A percentile compares a stretch with the other conserved stretches of the same genome.
These are phyloP conservation scores for Fraxinus velutina DNA, from an alignment of 305 asterid species.

Conservation along the genomic window DNA sequence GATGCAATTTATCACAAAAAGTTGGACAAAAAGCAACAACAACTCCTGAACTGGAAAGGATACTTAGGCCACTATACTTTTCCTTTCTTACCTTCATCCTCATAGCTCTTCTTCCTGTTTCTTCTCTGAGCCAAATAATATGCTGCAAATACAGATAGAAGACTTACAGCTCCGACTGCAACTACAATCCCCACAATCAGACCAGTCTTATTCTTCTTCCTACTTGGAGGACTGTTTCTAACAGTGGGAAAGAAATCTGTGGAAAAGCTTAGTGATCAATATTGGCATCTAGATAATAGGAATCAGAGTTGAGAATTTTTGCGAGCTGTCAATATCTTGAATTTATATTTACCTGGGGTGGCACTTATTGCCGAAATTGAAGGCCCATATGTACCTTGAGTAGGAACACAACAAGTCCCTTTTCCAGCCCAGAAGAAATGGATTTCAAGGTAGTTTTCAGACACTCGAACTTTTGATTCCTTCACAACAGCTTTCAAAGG, in stretches of 20 bases:
- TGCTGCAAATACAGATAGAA: slow-evolving; percentile 34
- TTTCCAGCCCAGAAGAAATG: slow-evolving; percentile 83
- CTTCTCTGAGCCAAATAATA: slow-evolving; percentile 39
- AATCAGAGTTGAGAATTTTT: neutral
- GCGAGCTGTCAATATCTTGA: slow-evolving; percentile 2
- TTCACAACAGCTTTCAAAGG: slow-evolving; percentile 41
- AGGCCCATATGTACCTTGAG: slow-evolving; percentile 61
- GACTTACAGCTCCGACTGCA: slow-evolving; percentile 38
- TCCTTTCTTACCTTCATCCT: slow-evolving; percentile 53
- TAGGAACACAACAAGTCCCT: slow-evolving; percentile 82
- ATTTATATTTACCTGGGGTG: slow-evolving; percentile 38
- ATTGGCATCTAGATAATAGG: neutral
- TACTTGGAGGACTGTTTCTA: slow-evolving; percentile 47
- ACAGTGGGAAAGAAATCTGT: slow-evolving; percentile 64
- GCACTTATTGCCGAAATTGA: slow-evolving; percentile 65
- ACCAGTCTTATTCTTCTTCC: slow-evolving; percentile 46
- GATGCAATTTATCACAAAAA: neutral
- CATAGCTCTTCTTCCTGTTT: slow-evolving; percentile 34
- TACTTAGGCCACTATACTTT: neutral
- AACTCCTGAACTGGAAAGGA: neutral
- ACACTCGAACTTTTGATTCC: slow-evolving; percentile 38
- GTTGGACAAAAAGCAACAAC: neutral
- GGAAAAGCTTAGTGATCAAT: slow-evolving; percentile 6
- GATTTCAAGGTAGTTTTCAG: slow-evolving; percentile 60
- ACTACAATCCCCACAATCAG: slow-evolving; percentile 60